Percentiles rank a stretch among this genome's conserved stretches.
Conservation (phyloP, 345 rosid species). For the Triadica sebifera region DNA sequence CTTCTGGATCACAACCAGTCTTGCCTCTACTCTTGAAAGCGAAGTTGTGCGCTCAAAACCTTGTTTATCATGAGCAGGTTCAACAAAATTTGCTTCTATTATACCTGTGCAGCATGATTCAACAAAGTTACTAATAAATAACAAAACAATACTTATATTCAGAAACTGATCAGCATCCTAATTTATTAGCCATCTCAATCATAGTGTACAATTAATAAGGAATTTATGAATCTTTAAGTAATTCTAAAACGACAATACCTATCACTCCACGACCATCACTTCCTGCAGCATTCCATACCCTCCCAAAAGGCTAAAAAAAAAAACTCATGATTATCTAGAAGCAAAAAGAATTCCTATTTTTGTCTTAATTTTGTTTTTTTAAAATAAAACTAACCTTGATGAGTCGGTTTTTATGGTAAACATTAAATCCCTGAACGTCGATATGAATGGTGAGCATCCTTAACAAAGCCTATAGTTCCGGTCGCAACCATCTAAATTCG, state of each 20-base stretch:
- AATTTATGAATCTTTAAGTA: too few relatives aligned
- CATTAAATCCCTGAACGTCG: conserved; percentile 78
- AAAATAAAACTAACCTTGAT: conserved; percentile 48
- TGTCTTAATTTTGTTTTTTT: neutral
- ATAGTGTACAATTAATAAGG: too few relatives aligned
- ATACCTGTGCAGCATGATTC: conserved; percentile 36
- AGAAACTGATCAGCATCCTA: too few relatives aligned
- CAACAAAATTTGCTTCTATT: conserved; percentile 73
- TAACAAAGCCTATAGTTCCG: conserved; percentile 67
- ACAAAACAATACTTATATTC: too few relatives aligned
- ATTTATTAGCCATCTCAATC: too few relatives aligned
- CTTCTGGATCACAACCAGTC: conserved; percentile 47
- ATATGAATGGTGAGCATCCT: conserved; percentile 71
- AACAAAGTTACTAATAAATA: neutral
- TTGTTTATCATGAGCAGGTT: conserved; percentile 87
- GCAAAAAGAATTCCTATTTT: too few relatives aligned
- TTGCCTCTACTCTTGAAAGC: conserved; percentile 55
- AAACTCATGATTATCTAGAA: too few relatives aligned
- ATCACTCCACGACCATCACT: conserved; percentile 81
- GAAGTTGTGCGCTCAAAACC: conserved; percentile 69
- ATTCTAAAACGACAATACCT: conserved; percentile 31
- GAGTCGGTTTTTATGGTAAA: conserved; percentile 78
- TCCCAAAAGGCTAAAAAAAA: conserved; percentile 69
- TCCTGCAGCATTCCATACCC: conserved; percentile 84
- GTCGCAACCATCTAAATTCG: conserved; percentile 44